These are phyloP conservation scores for Pseudogymnoascus sp. DNA, from an alignment of 2,329 filamentous ascomycete genomes.

Conservation along the genomic window DNA sequence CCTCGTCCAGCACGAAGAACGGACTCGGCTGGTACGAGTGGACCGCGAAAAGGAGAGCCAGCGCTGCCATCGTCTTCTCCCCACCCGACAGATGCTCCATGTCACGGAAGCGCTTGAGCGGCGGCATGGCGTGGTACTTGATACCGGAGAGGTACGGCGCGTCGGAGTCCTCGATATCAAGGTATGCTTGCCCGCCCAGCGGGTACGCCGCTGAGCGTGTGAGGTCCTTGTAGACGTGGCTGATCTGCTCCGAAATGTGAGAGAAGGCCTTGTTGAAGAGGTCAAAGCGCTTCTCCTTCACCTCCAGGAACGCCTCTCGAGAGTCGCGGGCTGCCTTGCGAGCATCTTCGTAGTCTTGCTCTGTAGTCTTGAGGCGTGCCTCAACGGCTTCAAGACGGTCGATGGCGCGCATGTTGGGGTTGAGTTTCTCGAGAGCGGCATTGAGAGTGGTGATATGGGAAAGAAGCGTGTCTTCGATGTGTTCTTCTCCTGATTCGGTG, in stretches of 20 bases:
- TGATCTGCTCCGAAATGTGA: conserved; percentile 93
- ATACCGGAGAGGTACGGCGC: conserved; percentile 93
- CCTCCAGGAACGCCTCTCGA: conserved; percentile 72
- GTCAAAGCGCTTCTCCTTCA: conserved; percentile 76
- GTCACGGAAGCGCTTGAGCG: conserved; percentile 93
- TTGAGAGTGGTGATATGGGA: conserved; percentile 69
- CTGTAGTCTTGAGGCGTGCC: conserved; percentile 69
- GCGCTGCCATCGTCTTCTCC: conserved; percentile 96
- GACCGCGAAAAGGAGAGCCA: conserved; percentile 93
- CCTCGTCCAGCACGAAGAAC: conserved; percentile 97
- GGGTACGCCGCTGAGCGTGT: conserved; percentile 87
- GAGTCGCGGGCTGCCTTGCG: conserved; percentile 64
- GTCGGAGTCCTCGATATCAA: conserved; percentile 88
- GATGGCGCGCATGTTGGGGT: conserved; percentile 92
- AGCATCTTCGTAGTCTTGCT: conserved; percentile 82
- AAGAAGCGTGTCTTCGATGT: conserved; percentile 64
- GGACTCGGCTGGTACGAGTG: conserved; percentile 92
- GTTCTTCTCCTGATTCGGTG: conserved; percentile 62
- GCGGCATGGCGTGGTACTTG: conserved; percentile 98
- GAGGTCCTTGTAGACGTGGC: conserved; percentile 87
- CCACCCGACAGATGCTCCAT: conserved; percentile 98
- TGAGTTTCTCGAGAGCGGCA: conserved; percentile 81
- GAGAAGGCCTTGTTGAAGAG: conserved; percentile 92
- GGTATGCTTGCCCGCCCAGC: conserved; percentile 78
- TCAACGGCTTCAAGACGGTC: conserved; percentile 84